Base-by-base conservation (phyloP, 306 rosid genomes). In the Quercus aquifolioides region DNA sequence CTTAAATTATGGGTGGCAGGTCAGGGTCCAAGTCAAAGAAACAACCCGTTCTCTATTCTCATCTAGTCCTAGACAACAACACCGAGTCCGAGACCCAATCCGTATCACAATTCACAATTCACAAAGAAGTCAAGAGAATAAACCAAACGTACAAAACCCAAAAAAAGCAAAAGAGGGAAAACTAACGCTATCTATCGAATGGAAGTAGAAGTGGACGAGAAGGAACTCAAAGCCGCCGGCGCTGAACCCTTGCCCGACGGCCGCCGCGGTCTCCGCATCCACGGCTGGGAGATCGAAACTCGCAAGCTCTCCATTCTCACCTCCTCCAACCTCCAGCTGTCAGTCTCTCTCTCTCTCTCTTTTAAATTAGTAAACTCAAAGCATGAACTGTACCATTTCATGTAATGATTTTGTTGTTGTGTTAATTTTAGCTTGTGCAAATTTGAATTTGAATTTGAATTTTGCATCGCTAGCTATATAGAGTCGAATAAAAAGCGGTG, bases 261-360 rank as follows among this genome's bases (percentile, higher is more conserved):
- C 17, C 91, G 96, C 56, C 83, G 70, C 38, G 98, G 99, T 46
- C 68, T 95, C 41, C 87, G 88, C 67, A 88, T 95, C 82, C 91
- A 88, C 31, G 99, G 94, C 63, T 95, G 99, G 99, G 85, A 84
- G 84, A 89, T 95, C 75, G 96, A 93, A 83, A 80, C 99, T 74
- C 91, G 83, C 78, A 84, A 88, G 31, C 74, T 82, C 83, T 89
- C 94, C 57, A 91, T 91, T 46, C 96, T 95, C 71, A 95, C 73
- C 65, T 95, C 98, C 57, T 84, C 98, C 80, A 79, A 84, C 33
- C 26, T 78, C 71, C 80, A 86, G 54, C 84, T 81, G 99, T 88
- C 26, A 78, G 84, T 77, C 38, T 49, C 69, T 38, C 46, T 35
- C 43, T 35, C 11, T 38, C 43, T 7, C 43, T 38, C 43, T 38